phyloP scores from a whole-genome alignment of 305 asterid genomes.

The Solanum aculeatissimum region DNA sequence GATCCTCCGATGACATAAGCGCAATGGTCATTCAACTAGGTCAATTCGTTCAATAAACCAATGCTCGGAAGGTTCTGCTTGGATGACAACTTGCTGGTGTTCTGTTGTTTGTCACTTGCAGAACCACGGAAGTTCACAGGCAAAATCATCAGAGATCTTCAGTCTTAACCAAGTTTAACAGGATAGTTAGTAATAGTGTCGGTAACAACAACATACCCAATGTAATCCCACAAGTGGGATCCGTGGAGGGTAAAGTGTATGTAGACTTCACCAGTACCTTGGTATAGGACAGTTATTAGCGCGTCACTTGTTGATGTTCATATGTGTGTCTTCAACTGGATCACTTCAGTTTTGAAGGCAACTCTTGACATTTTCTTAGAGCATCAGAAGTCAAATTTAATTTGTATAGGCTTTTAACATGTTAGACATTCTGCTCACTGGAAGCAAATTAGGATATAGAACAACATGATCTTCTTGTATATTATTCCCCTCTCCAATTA shows the following conservation, averaged over 20 bases:
- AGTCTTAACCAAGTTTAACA: background rate
- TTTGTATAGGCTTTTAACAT: background rate
- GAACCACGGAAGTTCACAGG: background rate
- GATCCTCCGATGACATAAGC: conserved; percentile 60
- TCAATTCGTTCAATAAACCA: conserved; percentile 23
- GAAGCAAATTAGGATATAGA: background rate
- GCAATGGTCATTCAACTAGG: conserved; percentile 49
- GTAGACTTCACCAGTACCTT: background rate
- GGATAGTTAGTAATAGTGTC: background rate
- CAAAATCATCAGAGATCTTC: background rate
- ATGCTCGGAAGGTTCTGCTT: background rate
- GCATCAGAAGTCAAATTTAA: background rate
- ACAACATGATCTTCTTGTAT: background rate
- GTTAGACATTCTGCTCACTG: background rate
- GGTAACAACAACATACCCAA: background rate
- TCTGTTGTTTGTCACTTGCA: background rate
- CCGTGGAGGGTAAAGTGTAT: background rate
- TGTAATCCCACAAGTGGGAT: background rate
- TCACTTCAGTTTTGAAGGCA: background rate
- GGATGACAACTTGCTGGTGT: background rate
- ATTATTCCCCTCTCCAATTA: background rate
- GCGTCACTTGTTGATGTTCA: background rate
- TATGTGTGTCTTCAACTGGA: background rate
- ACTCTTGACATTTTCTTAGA: background rate
- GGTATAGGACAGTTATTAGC: background rate